Conservation (phyloP, 2,329 filamentous ascomycete species). For the Hymenoscyphus albidus region DNA sequence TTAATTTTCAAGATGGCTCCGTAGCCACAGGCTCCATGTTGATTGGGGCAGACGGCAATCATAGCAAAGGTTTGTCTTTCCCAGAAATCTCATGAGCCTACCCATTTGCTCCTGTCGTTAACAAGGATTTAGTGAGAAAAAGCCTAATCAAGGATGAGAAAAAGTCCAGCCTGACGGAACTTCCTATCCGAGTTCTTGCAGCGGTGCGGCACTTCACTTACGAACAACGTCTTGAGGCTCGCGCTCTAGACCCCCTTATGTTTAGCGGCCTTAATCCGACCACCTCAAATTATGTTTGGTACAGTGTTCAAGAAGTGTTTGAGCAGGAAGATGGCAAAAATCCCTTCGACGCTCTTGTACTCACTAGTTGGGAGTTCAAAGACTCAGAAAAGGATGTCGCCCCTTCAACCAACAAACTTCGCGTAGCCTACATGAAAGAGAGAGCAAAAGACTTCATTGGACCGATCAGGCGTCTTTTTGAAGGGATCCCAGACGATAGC, state of each 20-base stretch:
- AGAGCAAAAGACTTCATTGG: constrained; percentile 39
- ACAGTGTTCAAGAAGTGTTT: constrained; percentile 5
- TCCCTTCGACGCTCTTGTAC: constrained; percentile 1
- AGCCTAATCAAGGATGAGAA: neutral
- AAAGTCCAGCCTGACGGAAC: neutral
- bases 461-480: constrained; percentile 41
- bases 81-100: neutral
- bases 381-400: neutral
- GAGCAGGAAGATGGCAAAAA: constrained; percentile 1
- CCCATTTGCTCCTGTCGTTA: neutral
- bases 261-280: constrained; percentile 2
- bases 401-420: neutral
- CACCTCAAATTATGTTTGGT: constrained; percentile 5
- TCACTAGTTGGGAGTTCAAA: constrained; percentile 4
- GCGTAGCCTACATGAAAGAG: constrained; percentile 40
- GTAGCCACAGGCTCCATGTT: neutral
- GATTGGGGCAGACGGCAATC: constrained; percentile 2
- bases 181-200: neutral
- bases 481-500: constrained; percentile 43
- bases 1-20: constrained; percentile 1
- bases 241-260: constrained; percentile 3
- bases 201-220: constrained; percentile 1
- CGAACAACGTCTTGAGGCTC: constrained; percentile 2
- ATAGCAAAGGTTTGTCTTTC: constrained; percentile 4
- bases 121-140: neutral